Evolutionary conservation across 306 rosid species (phyloP).

Genomic region (Cicer yamashitae): DNA sequence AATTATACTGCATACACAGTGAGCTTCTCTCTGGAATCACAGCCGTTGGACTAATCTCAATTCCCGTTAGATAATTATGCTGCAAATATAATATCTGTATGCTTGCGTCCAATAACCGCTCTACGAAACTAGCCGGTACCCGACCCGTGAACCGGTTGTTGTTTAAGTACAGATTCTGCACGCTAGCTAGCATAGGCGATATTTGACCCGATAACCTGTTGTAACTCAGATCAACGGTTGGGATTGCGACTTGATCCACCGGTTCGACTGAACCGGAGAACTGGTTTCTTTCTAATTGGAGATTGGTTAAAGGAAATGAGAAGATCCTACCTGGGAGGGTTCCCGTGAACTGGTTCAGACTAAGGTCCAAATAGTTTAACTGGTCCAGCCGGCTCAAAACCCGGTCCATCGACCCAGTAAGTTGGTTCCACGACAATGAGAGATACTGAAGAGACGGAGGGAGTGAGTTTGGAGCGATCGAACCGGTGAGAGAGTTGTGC

Average conservation of each 20-base stretch:
- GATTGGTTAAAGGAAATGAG: constrained; percentile 69
- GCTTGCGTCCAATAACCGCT: constrained; percentile 66
- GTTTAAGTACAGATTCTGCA: constrained; percentile 84
- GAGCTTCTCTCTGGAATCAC: constrained; percentile 91
- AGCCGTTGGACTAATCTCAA: constrained; percentile 90
- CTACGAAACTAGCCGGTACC: constrained; percentile 77
- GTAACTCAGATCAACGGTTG: constrained; percentile 88
- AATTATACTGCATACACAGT: constrained; percentile 89
- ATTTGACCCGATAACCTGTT: constrained; percentile 76
- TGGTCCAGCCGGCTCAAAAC: constrained; percentile 63
- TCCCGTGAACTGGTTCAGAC: constrained; percentile 82
- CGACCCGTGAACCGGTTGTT: constrained; percentile 88
- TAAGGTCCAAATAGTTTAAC: constrained; percentile 80
- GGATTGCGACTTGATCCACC: constrained; percentile 61
- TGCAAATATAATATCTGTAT: constrained; percentile 86
- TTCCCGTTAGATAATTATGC: constrained; percentile 91
- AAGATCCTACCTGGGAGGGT: constrained; percentile 72
- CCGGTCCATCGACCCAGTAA: constrained; percentile 72
- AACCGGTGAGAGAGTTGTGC: constrained; percentile 83
- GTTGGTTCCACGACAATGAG: constrained; percentile 79
- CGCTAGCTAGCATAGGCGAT: constrained; percentile 73
- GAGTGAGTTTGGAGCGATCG: constrained; percentile 61
- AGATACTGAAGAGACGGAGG: constrained; percentile 85
- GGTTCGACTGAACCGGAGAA: constrained; percentile 75
- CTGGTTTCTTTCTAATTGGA: constrained; percentile 77